Base-by-base conservation (phyloP, 2,329 filamentous ascomycete species). In the Ophiocordyceps camponoti-rufipedis region DNA sequence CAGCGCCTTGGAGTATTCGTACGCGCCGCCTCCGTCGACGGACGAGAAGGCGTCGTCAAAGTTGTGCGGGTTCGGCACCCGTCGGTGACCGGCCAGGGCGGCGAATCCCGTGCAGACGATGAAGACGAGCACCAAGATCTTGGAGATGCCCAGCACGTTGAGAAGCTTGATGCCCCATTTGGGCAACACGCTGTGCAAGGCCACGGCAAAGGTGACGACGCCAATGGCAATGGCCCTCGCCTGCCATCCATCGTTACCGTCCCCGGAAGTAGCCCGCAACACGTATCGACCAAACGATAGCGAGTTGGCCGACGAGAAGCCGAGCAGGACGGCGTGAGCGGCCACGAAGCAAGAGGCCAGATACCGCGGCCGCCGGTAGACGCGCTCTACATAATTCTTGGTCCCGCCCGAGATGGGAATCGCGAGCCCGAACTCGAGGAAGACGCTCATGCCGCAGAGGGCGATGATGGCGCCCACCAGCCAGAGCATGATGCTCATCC, bases 351-450 rank as follows among this genome's bases (percentile, higher is more conserved):
- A 78, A 2, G 78, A 78, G 0, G 77, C 75, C 3, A 85, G 65
- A 49, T 81, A 78, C 6, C 70, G 68, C 2, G 80, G 80, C 31
- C 66, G 65, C 2, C 71, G 70, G 55, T 80, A 84, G 0, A 76
- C 76, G 56, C 78, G 80, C 57, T 85, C 80, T 41, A 85, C 69
- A 54, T 83, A 84, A 7, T 83, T 77, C 59, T 84, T 85, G 28
- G 74, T 66, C 23, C 79, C 80, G 7, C 80, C 80, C 1, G 75
- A 80, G 0, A 78, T 68, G 14, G 81, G 81, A 13, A 85, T 62
- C 78, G 83, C 82, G 53, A 72, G 79, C 0, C 80, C 80, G 52
- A 75, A 81, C 54, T 85, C 81, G 44, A 85, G 67, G 7, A 70
- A 71, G 0, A 84, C 68, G 3, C 70, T 69, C 3, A 84, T 62